These are phyloP conservation scores for Crassisporium funariophilum DNA, from an alignment of 768 basidiomycete genomes.

Conservation along the genomic window DNA sequence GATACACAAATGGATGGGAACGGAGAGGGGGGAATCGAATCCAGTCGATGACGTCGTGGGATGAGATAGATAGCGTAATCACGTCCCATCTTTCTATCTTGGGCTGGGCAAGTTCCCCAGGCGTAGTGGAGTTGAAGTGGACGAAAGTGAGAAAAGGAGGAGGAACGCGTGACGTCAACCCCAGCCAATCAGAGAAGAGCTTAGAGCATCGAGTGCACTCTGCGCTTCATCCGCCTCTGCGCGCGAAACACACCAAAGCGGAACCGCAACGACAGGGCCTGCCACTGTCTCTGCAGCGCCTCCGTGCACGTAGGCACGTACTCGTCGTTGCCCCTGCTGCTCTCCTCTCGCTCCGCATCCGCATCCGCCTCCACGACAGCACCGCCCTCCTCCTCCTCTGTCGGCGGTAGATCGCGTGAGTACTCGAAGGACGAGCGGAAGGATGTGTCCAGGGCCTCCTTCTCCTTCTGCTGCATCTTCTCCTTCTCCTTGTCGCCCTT, in stretches of 20 bases:
- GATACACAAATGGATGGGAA: too few relatives aligned
- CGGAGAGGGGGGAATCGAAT: too few relatives aligned
- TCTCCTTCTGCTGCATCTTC: slow-evolving; percentile 3
- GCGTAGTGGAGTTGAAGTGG: too few relatives aligned
- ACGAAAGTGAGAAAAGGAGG: too few relatives aligned
- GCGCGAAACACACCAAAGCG: slow-evolving; percentile 61
- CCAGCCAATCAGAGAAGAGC: not conserved
- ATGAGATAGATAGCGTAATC: too few relatives aligned
- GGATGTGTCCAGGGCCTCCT: slow-evolving; percentile 5
- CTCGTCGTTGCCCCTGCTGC: slow-evolving; percentile 15
- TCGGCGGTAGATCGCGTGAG: slow-evolving; percentile 4
- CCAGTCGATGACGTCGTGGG: too few relatives aligned
- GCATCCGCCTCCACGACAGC: slow-evolving; percentile 17
- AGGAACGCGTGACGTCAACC: too few relatives aligned
- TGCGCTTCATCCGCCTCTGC: slow-evolving; percentile 33
- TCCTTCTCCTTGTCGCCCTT: slow-evolving; percentile 18
- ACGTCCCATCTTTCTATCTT: too few relatives aligned
- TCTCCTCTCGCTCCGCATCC: slow-evolving; percentile 23
- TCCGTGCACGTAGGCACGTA: slow-evolving; percentile 61
- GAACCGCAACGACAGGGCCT: slow-evolving; percentile 55
- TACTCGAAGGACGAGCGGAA: slow-evolving; percentile 9
- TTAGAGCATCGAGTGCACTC: slow-evolving; percentile 33
- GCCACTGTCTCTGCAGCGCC: slow-evolving; percentile 59
- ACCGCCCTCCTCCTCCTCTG: slow-evolving; percentile 16
- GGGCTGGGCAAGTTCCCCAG: too few relatives aligned